These are phyloP conservation scores for Pythium periplocum DNA, from an alignment of 352 stramenopile species.

Conservation along the genomic window DNA sequence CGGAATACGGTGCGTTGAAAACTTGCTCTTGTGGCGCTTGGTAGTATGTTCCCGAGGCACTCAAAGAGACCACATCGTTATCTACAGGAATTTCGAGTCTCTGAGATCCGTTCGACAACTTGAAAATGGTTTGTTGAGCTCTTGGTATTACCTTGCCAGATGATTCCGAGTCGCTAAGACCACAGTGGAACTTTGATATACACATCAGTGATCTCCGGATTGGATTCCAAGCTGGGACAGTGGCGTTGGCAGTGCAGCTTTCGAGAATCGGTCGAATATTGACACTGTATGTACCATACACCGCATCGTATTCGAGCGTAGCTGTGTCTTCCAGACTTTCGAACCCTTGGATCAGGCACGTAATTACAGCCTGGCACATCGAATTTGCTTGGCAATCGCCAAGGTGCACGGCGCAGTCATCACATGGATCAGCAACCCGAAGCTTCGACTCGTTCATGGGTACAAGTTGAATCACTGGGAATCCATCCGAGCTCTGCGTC, in stretches of 20 bases:
- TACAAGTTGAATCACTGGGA: conserved; percentile 4
- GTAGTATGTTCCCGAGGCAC: not conserved
- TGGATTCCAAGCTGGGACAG: conserved; percentile 7
- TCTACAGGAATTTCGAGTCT: conserved; percentile 1
- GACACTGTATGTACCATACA: conserved; percentile 8
- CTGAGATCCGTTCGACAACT: conserved; percentile 7
- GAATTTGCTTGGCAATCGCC: conserved; percentile 5
- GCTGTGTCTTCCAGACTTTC: not conserved
- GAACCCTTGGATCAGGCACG: conserved; percentile 7
- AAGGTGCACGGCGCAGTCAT: conserved; percentile 6
- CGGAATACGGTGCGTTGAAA: conserved; percentile 9
- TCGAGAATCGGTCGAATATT: conserved; percentile 4
- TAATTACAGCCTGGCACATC: conserved; percentile 4
- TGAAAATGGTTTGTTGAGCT: conserved; percentile 5
- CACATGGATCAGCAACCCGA: not conserved
- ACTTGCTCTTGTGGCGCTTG: not conserved
- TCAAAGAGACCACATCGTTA: not conserved
- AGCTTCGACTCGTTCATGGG: conserved; percentile 6
- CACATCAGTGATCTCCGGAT: conserved; percentile 12
- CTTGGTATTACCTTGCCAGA: too few species aligned
- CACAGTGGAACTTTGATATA: not conserved
- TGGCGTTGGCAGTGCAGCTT: conserved; percentile 4
- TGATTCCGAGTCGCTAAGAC: not conserved
- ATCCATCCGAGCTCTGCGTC: not conserved
- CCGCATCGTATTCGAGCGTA: not conserved